phyloP scores from a whole-genome alignment of 2,329 filamentous ascomycete genomes.

The Ophiostoma pallidulum region DNA sequence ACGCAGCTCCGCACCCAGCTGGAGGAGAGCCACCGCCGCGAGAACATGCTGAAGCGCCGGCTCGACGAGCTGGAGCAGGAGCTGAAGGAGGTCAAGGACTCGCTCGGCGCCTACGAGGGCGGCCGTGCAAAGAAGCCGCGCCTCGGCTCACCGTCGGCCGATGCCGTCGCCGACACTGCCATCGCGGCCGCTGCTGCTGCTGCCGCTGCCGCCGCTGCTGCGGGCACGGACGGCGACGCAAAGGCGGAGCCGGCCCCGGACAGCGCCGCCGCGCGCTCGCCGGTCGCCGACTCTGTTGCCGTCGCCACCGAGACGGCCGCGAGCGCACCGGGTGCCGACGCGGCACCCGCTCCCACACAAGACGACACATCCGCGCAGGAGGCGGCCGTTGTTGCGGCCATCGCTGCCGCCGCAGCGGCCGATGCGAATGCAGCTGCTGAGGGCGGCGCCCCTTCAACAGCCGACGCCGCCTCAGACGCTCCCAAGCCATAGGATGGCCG shows the following conservation, averaged over 20 bases:
- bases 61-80: slow-evolving; percentile 69
- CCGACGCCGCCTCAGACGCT: background rate
- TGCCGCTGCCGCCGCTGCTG: background rate
- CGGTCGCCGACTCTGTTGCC: no score
- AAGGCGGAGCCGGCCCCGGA: no score
- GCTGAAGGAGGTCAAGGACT: slow-evolving; percentile 29
- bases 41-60: slow-evolving; percentile 72
- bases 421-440: background rate
- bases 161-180: background rate
- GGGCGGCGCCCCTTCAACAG: background rate
- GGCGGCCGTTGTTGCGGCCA: background rate
- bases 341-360: background rate
- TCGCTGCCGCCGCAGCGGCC: background rate
- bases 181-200: slow-evolving; percentile 2
- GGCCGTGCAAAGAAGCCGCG: slow-evolving; percentile 24
- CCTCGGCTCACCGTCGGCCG: slow-evolving; percentile 12
- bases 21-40: slow-evolving; percentile 67
- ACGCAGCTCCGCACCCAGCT: slow-evolving; percentile 52
- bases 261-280: no score
- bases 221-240: background rate
- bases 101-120: slow-evolving; percentile 21
- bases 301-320: background rate
- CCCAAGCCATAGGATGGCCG: slow-evolving; percentile 4
- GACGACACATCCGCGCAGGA: slow-evolving; percentile 1
- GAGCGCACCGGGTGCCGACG: background rate